Conservation (phyloP, 129 eudicot species). For the Mikania micrantha region DNA sequence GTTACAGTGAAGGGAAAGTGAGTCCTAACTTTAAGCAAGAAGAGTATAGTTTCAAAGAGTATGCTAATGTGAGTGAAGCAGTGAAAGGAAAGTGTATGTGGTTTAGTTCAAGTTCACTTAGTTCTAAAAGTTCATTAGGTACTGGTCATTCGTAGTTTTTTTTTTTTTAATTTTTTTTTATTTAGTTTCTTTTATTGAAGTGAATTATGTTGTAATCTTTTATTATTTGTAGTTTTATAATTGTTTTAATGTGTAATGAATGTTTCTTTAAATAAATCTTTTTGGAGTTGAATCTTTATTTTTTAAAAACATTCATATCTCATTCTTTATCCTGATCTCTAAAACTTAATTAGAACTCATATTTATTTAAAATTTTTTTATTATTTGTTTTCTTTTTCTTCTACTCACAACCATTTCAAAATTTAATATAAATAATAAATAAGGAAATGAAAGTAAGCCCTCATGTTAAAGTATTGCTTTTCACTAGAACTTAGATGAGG, state of each 20-base stretch:
- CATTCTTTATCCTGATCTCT: no score
- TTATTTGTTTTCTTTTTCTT: no score
- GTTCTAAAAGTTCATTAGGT: conserved; percentile 31
- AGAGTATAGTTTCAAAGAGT: conserved; percentile 76
- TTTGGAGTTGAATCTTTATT: conserved; percentile 7
- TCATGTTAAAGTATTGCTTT: no score
- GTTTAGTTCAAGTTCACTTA: conserved; percentile 48
- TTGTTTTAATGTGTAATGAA: conserved; percentile 7
- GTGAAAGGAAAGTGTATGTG: conserved; percentile 85
- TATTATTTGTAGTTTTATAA: conserved; percentile 8
- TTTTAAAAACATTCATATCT: no score
- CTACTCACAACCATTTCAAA: no score
- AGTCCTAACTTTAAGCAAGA: conserved; percentile 69
- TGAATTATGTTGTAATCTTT: conserved; percentile 7
- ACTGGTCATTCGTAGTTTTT: neutral
- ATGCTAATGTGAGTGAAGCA: conserved; percentile 67
- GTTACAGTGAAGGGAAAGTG: conserved; percentile 95
- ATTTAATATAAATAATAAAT: no score
- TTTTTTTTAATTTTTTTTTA: neutral
- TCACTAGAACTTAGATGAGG: no score
- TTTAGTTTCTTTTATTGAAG: neutral
- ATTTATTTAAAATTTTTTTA: no score
- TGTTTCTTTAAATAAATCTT: conserved; percentile 13
- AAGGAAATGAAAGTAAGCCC: no score
- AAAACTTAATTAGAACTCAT: no score